Conservation (phyloP, 1,139 yeast genomes). For the Magnusiomyces ingens region DNA sequence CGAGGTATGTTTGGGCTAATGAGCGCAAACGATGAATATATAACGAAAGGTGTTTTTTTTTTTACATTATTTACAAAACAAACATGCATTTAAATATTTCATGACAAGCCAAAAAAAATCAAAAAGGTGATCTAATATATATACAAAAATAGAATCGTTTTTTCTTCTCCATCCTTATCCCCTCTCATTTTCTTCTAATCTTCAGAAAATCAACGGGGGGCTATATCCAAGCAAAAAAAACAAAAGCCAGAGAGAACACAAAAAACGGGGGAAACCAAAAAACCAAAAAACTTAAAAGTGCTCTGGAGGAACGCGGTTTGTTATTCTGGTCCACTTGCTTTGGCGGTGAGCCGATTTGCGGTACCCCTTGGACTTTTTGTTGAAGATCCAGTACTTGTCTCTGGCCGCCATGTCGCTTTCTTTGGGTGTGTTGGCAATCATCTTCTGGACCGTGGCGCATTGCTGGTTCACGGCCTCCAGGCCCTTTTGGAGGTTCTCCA, state of each 20-base stretch:
- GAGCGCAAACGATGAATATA: slow-evolving; percentile 3
- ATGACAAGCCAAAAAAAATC: no score
- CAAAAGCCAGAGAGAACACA: neutral
- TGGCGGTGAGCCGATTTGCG: slow-evolving; percentile 72
- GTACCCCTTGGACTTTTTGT: slow-evolving; percentile 65
- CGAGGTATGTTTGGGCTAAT: slow-evolving; percentile 18
- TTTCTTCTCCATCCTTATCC: neutral
- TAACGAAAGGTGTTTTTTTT: no score
- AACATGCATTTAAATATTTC: no score
- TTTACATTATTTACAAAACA: no score
- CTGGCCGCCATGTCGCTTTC: slow-evolving; percentile 70
- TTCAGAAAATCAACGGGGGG: no score
- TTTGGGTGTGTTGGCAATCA: slow-evolving; percentile 58
- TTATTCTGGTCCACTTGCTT: slow-evolving; percentile 51
- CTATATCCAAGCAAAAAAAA: no score
- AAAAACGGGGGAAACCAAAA: neutral
- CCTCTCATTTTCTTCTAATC: neutral
- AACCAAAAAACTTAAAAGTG: slow-evolving; percentile 45
- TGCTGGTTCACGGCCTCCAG: slow-evolving; percentile 44
- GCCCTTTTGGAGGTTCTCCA: slow-evolving; percentile 63
- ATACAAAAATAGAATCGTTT: neutral
- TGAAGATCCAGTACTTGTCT: slow-evolving; percentile 86
- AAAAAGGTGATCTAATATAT: neutral
- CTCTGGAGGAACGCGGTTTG: slow-evolving; percentile 75
- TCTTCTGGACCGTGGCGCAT: slow-evolving; percentile 47